Conservation (phyloP, 2,329 filamentous ascomycete genomes). For the Achaetomium macrosporum region DNA sequence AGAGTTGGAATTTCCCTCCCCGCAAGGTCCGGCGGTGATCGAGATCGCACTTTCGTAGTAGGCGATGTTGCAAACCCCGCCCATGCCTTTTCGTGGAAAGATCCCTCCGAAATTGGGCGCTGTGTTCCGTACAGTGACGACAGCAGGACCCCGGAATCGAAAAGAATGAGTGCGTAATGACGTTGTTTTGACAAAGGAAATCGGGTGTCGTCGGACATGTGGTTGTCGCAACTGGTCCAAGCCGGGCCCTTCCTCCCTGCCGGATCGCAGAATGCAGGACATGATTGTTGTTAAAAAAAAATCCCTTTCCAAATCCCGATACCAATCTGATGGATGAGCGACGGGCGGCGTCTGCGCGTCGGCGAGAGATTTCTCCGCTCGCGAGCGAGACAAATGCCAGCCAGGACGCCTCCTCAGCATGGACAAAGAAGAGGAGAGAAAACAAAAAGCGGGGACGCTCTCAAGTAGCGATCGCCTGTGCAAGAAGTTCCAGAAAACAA, state of each 20-base stretch:
- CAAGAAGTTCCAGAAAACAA: conserved; percentile 12
- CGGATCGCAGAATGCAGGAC: conserved; percentile 8
- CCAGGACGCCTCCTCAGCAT: conserved; percentile 7
- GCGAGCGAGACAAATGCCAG: conserved; percentile 5
- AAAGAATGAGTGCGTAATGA: conserved; percentile 2
- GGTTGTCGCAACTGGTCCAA: conserved; percentile 6
- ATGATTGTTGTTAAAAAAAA: conserved; percentile 3
- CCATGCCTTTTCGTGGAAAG: too few species aligned
- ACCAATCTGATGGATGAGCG: conserved; percentile 6
- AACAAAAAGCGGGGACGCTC: conserved; percentile 8
- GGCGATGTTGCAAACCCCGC: too few species aligned
- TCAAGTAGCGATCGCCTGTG: conserved; percentile 5
- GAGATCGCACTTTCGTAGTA: too few species aligned
- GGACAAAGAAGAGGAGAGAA: conserved; percentile 12
- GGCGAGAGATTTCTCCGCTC: conserved; percentile 21
- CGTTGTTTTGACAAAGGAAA: conserved; percentile 14
- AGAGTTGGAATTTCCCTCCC: too few species aligned
- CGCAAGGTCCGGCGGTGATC: too few species aligned
- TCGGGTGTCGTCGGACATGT: conserved; percentile 16
- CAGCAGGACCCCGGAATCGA: conserved; percentile 3
- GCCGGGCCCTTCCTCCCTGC: conserved; percentile 20
- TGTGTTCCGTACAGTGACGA: neutral
- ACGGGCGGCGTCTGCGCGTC: conserved; percentile 9
- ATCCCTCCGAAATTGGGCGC: neutral
- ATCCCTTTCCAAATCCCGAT: conserved; percentile 12